These are phyloP conservation scores for Groenewaldozyma tartarivorans DNA, from an alignment of 805 yeast genomes.

Conservation along the genomic window DNA sequence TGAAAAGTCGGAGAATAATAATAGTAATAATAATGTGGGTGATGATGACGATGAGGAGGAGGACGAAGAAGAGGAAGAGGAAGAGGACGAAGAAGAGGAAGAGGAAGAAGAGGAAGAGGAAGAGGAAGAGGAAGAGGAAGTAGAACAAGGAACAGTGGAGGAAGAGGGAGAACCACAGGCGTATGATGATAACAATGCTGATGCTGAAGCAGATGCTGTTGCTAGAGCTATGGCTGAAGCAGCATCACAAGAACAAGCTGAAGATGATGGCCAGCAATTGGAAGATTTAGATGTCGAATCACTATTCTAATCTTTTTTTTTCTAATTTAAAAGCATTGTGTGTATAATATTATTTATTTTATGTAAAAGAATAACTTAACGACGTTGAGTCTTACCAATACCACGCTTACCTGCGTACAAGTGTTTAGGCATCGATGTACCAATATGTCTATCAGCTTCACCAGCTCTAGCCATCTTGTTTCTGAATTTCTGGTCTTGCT, in stretches of 20 bases:
- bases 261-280: conserved; percentile 31
- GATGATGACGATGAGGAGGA: conserved; percentile 24
- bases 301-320: conserved; percentile 12
- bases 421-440: conserved; percentile 85
- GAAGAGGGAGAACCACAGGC: conserved; percentile 1
- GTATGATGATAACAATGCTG: conserved; percentile 1
- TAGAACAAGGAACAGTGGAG: no score
- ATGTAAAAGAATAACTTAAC: conserved; percentile 38
- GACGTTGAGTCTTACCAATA: conserved; percentile 83
- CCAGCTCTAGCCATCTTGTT: conserved; percentile 87
- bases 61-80: conserved; percentile 29
- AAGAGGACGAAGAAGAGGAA: conserved; percentile 31
- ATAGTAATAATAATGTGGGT: conserved; percentile 24
- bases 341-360: no score
- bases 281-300: conserved; percentile 15
- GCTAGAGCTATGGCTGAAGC: no score
- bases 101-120: conserved; percentile 43
- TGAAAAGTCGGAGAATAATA: conserved; percentile 19
- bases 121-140: conserved; percentile 33
- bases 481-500: conserved; percentile 87
- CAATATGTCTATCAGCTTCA: conserved; percentile 88
- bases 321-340: neutral
- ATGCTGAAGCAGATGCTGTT: neutral
- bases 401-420: conserved; percentile 95
- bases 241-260: conserved; percentile 40